Evolutionary conservation across 805 yeast species (phyloP).

Genomic region (Candida golubevii): DNA sequence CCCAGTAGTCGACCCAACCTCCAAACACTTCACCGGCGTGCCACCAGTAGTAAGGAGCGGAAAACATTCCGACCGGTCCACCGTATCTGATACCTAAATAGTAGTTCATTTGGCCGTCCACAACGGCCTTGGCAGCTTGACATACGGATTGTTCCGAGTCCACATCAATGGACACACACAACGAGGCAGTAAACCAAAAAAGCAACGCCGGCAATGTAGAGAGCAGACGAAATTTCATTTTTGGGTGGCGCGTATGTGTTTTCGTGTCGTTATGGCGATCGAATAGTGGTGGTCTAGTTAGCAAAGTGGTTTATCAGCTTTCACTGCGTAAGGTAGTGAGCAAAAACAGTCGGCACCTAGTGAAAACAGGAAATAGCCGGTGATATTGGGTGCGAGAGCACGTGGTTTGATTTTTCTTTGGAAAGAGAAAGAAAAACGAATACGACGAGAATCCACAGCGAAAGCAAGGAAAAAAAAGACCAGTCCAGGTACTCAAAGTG

Average conservation of each 20-base stretch:
- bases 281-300: too few species aligned
- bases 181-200: conserved; percentile 5
- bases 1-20: conserved; percentile 38
- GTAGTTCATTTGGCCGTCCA: conserved; percentile 42
- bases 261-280: not conserved
- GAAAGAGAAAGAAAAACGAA: too few species aligned
- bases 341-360: too few species aligned
- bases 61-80: conserved; percentile 45
- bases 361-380: too few species aligned
- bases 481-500: too few species aligned
- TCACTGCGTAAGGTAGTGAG: too few species aligned
- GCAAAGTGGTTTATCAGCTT: too few species aligned
- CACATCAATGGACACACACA: conserved; percentile 29
- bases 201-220: not conserved
- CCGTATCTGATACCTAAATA: conserved; percentile 40
- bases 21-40: conserved; percentile 51
- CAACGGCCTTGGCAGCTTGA: conserved; percentile 32
- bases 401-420: too few species aligned
- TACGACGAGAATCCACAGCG: too few species aligned
- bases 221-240: conserved; percentile 1
- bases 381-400: too few species aligned
- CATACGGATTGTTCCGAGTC: conserved; percentile 37
- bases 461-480: too few species aligned
- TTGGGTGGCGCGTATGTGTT: not conserved
- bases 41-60: conserved; percentile 50